Base-by-base conservation (phyloP, 169 alveolate species). In the Miamiensis avidus region DNA sequence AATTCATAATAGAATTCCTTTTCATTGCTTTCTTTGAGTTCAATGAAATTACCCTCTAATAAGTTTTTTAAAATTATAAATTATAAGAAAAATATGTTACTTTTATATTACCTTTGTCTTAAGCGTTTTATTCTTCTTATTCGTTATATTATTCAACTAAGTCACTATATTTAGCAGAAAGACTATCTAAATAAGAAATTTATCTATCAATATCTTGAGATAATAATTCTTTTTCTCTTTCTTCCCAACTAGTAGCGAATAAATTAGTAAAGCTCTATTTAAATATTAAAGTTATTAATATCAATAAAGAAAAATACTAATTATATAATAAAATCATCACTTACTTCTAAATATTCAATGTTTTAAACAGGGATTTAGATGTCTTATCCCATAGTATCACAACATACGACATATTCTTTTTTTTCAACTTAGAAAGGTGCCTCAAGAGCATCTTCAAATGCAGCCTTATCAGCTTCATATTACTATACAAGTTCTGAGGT, bases 381-480 rank as follows among this genome's bases (percentile, higher is more conserved):
- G 73, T 95, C 97, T 82, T 95, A 90, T 20, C 98, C 98, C 88
- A 95, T 74, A 31, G 98, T 95, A 88, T 95, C 97, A 26, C 93
- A 78, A 82, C 96, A 91, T 6, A 95, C 93, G 29, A 91, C 95
- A 85, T 79, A 95, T 79, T 91, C 81, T 72, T 93, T 93, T 78
- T 79, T 87, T 81, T 85, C 78, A 32, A 93, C 88, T 83, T 76
- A 49, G 79, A 82, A 95, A 27, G 86, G 92, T 29, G 85, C 90
- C 69, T 87, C 92, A 69, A 83, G 87, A 83, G 88, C 91, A 49
- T 90, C 92, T 72, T 88, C 93, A 74, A 86, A 86, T 81, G 85
- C 91, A 73, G 81, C 91, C 33, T 81, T 81, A 65, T 85, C 88
- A 69, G 86, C 91, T 75, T 84, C 91, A 4, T 82, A 87, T 15